These are phyloP conservation scores for Solanum tarijense DNA, from an alignment of 257 asterid genomes.

Conservation along the genomic window DNA sequence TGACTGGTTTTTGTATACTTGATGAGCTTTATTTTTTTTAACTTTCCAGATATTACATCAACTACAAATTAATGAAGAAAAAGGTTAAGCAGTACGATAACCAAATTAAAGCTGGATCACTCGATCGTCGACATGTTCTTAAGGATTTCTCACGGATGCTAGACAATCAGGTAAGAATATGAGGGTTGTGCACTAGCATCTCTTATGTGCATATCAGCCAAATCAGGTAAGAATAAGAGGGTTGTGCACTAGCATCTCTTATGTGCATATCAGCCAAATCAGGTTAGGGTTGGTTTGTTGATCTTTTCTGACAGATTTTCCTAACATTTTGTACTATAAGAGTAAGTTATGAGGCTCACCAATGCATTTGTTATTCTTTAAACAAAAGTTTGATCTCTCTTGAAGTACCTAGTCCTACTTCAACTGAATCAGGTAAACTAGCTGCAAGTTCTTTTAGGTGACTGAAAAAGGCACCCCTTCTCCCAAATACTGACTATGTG, in stretches of 20 bases:
- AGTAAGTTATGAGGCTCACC: not conserved
- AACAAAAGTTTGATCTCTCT: not conserved
- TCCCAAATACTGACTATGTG: not conserved
- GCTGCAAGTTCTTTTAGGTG: not conserved
- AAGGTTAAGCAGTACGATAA: constrained; percentile 65
- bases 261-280: not conserved
- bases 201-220: not conserved
- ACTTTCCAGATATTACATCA: constrained; percentile 74
- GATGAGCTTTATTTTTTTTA: constrained; percentile 6
- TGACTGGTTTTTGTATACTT: not conserved
- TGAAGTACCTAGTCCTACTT: not conserved
- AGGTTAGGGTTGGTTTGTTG: not conserved
- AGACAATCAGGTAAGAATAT: constrained; percentile 64
- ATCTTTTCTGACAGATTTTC: not conserved
- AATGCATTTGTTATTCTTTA: not conserved
- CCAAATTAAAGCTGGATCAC: constrained; percentile 60
- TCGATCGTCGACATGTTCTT: constrained; percentile 68
- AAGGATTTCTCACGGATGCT: constrained; percentile 91
- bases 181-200: not conserved
- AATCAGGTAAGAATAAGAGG: not conserved
- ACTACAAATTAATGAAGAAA: constrained; percentile 94
- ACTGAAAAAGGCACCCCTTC: not conserved
- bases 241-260: not conserved
- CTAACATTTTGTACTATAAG: not conserved
- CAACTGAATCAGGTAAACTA: not conserved